Evolutionary conservation across 1,139 yeast species (phyloP).

Genomic region (Debaryomyces singareniensis): DNA sequence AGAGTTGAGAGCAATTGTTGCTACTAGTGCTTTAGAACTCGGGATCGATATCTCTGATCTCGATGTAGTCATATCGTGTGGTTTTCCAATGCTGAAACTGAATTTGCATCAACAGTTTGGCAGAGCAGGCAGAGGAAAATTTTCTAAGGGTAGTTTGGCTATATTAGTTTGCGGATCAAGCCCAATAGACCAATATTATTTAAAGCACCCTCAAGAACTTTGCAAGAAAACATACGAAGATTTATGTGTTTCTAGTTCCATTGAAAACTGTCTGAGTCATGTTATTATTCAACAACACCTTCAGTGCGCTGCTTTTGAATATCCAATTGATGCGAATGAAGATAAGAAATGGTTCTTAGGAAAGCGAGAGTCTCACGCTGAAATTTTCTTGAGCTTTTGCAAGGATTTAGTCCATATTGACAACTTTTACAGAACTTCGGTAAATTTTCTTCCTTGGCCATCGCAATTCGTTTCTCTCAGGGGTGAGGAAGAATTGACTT

Average conservation of each 20-base stretch:
- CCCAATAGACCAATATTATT: slow-evolving; percentile 82
- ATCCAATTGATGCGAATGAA: slow-evolving; percentile 48
- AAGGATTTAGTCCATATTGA: slow-evolving; percentile 36
- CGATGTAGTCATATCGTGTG: slow-evolving; percentile 87
- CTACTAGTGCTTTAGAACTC: slow-evolving; percentile 90
- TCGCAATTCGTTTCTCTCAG: slow-evolving; percentile 67
- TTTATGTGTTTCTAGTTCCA: slow-evolving; percentile 34
- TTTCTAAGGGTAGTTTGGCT: slow-evolving; percentile 60
- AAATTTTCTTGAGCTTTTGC: slow-evolving; percentile 31
- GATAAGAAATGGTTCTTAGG: slow-evolving; percentile 63
- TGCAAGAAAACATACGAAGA: slow-evolving; percentile 41
- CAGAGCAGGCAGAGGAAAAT: slow-evolving; percentile 82
- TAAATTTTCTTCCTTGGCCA: slow-evolving; percentile 75
- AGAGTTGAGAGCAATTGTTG: slow-evolving; percentile 73
- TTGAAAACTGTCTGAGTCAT: slow-evolving; percentile 29
- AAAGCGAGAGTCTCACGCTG: slow-evolving; percentile 9
- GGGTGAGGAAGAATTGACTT: slow-evolving; percentile 71
- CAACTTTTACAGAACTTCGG: slow-evolving; percentile 54
- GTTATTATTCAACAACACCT: slow-evolving; percentile 68
- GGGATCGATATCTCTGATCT: slow-evolving; percentile 93
- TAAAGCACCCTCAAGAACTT: slow-evolving; percentile 63
- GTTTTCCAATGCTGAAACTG: slow-evolving; percentile 82
- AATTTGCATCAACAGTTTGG: slow-evolving; percentile 95
- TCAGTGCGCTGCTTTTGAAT: slow-evolving; percentile 91
- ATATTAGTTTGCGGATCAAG: slow-evolving; percentile 77